Evolutionary conservation across 805 yeast species (phyloP), one percentile per base, ranked within the genome.

Genomic region (Candida hungchunana): DNA sequence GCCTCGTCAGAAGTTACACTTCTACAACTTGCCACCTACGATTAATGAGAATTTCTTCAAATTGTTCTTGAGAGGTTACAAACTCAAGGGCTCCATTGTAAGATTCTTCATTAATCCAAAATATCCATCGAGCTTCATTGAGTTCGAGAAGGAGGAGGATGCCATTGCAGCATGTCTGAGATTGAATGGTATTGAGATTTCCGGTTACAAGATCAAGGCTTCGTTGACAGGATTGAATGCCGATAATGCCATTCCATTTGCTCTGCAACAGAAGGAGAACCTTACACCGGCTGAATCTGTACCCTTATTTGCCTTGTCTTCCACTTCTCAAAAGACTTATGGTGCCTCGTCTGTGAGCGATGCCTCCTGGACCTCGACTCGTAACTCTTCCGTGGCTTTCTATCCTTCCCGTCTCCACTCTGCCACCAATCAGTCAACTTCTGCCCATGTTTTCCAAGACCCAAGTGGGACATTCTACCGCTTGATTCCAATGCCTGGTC

Each of bases 1-100:
- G 23, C 35, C 32, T 3, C 40, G 33, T 15, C 34, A 36, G 22
- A 40, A 36, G 26, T 26, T 54, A 10, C 52, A 41, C 20, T 37
- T 54, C 34, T 47, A 51, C 34, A 54, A 53, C 26, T 39, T 53
- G 30, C 53, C 59, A 12, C 43, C 44, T n/a, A 39, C 43, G 4
- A 40, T 52, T 7, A 50, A 47, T 34, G 59, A 53, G 29, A 47
- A 50, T 19, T 54, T 54, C 26, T 54, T 54, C 42, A 51, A 53
- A 35, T 31, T 50, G 25, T 48, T 54, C 20, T 42, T 54, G 34
- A 47, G 44, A 37, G 40, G 34, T 13, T 53, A 54, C 29, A 36
- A 37, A 2, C 42, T 52, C 18, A 35, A 43, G 24, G 56, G 57
- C 2, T 31, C 33, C 4, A 44, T 52, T 11, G 24, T 50, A 25